These are phyloP conservation scores for Orbilia brochopaga DNA, from an alignment of 2,329 filamentous ascomycete species.

Conservation along the genomic window DNA sequence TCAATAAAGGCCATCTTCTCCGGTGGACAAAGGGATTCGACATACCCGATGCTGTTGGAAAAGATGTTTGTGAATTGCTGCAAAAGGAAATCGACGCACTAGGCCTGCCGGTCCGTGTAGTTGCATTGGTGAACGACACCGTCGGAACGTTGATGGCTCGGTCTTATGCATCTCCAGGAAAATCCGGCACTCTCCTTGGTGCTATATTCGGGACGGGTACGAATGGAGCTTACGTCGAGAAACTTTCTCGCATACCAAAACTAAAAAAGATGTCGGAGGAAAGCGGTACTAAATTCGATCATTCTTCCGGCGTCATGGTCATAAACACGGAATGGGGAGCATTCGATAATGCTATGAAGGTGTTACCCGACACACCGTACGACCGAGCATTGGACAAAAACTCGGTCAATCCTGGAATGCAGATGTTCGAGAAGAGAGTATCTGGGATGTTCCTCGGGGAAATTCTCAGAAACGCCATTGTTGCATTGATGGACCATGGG, in stretches of 20 bases:
- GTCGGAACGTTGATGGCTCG: slow-evolving; percentile 97
- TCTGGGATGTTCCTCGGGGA: slow-evolving; percentile 98
- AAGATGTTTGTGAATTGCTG: slow-evolving; percentile 90
- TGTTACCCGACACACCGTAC: slow-evolving; percentile 83
- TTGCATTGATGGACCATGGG: slow-evolving; percentile 62
- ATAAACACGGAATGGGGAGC: slow-evolving; percentile 98
- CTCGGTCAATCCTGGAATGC: slow-evolving; percentile 88
- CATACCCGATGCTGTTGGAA: slow-evolving; percentile 89
- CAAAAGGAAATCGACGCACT: slow-evolving; percentile 88
- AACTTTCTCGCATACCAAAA: slow-evolving; percentile 83
- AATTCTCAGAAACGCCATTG: slow-evolving; percentile 78
- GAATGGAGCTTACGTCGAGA: slow-evolving; percentile 97
- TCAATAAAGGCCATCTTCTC: slow-evolving; percentile 92
- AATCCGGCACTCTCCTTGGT: slow-evolving; percentile 84
- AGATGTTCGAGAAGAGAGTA: slow-evolving; percentile 99
- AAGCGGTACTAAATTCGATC: slow-evolving; percentile 71
- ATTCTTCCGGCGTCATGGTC: slow-evolving; percentile 88
- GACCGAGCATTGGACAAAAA: slow-evolving; percentile 78
- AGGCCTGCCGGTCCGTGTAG: slow-evolving; percentile 87
- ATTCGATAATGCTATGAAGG: slow-evolving; percentile 90
- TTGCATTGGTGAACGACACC: slow-evolving; percentile 94
- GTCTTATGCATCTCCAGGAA: slow-evolving; percentile 89
- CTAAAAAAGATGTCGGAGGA: slow-evolving; percentile 61
- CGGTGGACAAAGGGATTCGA: slow-evolving; percentile 99
- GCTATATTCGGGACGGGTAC: slow-evolving; percentile 98